Evolutionary conservation across 345 rosid species (phyloP).

Genomic region (Conringia planisiliqua): DNA sequence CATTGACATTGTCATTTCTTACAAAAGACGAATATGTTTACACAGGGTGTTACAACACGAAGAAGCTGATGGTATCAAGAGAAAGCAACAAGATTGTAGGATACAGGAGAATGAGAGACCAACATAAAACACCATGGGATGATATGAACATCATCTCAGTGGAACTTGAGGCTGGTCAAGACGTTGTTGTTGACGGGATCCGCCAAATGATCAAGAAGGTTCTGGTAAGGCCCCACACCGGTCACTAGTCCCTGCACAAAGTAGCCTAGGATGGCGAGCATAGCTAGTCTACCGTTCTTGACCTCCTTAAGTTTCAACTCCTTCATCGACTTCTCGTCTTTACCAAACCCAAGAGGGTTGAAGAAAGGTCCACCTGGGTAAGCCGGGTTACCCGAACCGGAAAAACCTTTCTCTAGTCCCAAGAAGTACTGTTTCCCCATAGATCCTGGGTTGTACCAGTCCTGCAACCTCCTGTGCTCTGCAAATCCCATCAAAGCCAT

Average conservation of each 20-base stretch:
- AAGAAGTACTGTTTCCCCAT: conserved; percentile 93
- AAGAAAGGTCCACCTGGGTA: conserved; percentile 97
- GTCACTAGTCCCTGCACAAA: conserved; percentile 80
- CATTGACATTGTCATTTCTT: conserved; percentile 39
- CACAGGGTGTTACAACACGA: conserved; percentile 42
- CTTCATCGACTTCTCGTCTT: conserved; percentile 83
- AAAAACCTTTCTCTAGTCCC: conserved; percentile 74
- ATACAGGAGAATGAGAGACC: conserved; percentile 14
- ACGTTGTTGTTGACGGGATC: conserved; percentile 94
- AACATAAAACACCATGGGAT: conserved; percentile 6
- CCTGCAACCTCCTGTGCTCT: conserved; percentile 93
- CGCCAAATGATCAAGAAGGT: conserved; percentile 90
- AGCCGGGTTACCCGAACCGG: conserved; percentile 81
- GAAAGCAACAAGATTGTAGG: neutral
- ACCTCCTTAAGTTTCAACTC: conserved; percentile 94
- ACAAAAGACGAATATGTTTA: conserved; percentile 44
- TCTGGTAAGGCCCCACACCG: conserved; percentile 92
- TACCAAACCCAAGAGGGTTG: conserved; percentile 91
- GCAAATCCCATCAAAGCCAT: conserved; percentile 98
- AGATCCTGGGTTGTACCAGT: conserved; percentile 88
- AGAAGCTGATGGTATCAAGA: conserved; percentile 20
- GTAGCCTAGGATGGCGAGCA: conserved; percentile 82
- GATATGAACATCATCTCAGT: conserved; percentile 35
- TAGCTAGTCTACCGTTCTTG: conserved; percentile 90
- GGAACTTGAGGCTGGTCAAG: conserved; percentile 95